These are phyloP conservation scores for Gamsiella multidivaricata DNA, from an alignment of 192 early-diverging fungal species.

Conservation along the genomic window DNA sequence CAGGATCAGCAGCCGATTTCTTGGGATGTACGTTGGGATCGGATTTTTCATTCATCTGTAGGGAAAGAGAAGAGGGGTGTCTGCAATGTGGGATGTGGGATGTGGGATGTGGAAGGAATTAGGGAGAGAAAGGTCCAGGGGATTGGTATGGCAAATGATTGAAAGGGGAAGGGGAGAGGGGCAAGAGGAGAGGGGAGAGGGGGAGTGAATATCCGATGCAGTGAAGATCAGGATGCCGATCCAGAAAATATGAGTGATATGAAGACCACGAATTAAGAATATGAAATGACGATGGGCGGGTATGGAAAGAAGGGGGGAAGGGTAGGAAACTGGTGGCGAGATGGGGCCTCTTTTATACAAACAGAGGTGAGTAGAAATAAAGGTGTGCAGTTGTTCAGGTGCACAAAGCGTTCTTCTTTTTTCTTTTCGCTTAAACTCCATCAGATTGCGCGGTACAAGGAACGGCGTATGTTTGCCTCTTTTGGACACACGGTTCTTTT, in stretches of 20 bases:
- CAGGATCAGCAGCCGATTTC: too few species aligned
- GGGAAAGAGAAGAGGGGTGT: background rate
- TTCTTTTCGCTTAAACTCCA: background rate
- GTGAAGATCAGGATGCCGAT: too few species aligned
- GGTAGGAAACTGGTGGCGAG: background rate
- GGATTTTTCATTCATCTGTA: background rate
- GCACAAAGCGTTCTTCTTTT: background rate
- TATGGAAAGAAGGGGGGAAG: background rate
- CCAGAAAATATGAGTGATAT: too few species aligned
- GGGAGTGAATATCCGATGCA: background rate
- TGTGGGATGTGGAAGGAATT: background rate
- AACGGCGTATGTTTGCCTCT: conserved; percentile 26
- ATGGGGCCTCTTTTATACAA: background rate
- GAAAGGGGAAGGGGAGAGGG: too few species aligned
- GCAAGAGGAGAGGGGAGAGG: background rate
- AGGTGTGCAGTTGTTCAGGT: too few species aligned
- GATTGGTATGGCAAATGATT: background rate
- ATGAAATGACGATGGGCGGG: too few species aligned
- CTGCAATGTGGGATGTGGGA: too few species aligned
- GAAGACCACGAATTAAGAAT: too few species aligned
- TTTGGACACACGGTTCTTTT: conserved; percentile 8
- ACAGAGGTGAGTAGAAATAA: background rate
- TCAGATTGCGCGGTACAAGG: background rate
- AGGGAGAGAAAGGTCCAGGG: background rate
- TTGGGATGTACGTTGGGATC: background rate